These are phyloP conservation scores for Rubia yunnanensis DNA, from an alignment of 257 asterid species.

Conservation along the genomic window DNA sequence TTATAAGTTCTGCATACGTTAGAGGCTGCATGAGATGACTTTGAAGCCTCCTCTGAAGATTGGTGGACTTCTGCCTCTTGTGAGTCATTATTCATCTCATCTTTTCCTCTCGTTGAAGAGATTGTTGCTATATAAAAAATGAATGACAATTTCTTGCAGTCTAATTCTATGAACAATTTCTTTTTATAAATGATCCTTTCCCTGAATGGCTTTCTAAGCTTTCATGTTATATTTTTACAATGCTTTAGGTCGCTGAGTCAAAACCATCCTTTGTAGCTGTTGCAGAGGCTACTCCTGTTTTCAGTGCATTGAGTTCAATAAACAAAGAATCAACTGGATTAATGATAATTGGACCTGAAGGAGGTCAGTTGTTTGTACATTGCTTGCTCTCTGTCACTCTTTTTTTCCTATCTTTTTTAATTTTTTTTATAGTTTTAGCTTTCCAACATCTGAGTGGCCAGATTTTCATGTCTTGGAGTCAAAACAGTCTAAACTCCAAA, in stretches of 20 bases:
- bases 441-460: neutral
- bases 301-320: conserved; percentile 36
- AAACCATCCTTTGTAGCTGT: conserved; percentile 68
- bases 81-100: conserved; percentile 23
- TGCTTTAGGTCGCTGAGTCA: conserved; percentile 52
- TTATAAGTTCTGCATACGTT: conserved; percentile 38
- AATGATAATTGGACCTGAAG: conserved; percentile 94
- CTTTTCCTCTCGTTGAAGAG: neutral
- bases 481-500: no score
- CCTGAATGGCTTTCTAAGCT: neutral
- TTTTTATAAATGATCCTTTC: neutral
- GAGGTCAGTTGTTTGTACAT: conserved; percentile 48
- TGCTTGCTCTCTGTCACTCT: no score
- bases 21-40: conserved; percentile 79
- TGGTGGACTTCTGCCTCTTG: conserved; percentile 49
- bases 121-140: neutral
- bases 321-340: conserved; percentile 47
- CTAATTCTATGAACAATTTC: neutral
- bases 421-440: neutral
- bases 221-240: conserved; percentile 4
- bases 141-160: neutral
- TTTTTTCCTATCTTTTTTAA: neutral
- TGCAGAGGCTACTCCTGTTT: conserved; percentile 75
- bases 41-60: conserved; percentile 62
- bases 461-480: neutral